A percentile compares a stretch with the other conserved stretches of the same genome.
Conservation (phyloP, 805 yeast genomes). For the Lachancea waltii region DNA sequence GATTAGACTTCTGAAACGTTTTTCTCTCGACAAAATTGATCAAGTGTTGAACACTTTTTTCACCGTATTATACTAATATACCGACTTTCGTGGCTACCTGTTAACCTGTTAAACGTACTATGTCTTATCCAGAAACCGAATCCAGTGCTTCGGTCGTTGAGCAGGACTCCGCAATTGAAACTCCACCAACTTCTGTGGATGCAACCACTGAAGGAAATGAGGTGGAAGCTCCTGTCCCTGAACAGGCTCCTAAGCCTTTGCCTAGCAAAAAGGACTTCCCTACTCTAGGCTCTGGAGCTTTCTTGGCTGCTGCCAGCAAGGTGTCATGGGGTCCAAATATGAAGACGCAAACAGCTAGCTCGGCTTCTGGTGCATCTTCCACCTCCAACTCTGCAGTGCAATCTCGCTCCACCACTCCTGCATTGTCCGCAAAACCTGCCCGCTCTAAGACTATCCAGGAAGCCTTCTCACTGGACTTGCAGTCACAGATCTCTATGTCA, state of each 20-base stretch:
- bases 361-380: conserved; percentile 4
- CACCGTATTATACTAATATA: neutral
- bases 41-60: neutral
- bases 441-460: conserved; percentile 64
- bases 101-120: conserved; percentile 8
- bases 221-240: conserved; percentile 6
- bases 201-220: conserved; percentile 4
- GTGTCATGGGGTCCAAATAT: conserved; percentile 43
- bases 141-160: conserved; percentile 9
- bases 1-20: neutral
- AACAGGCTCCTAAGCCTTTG: conserved; percentile 15
- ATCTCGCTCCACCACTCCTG: conserved; percentile 18
- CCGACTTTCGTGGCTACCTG: conserved; percentile 6
- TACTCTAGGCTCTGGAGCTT: conserved; percentile 48
- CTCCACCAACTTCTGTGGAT: conserved; percentile 17
- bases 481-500: conserved; percentile 56
- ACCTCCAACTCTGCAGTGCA: conserved; percentile 16
- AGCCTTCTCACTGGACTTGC: conserved; percentile 66
- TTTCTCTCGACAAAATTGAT: neutral
- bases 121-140: conserved; percentile 10
- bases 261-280: conserved; percentile 50
- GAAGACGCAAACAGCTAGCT: conserved; percentile 35
- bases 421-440: conserved; percentile 36
- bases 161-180: conserved; percentile 12
- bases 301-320: conserved; percentile 20